Conservation (phyloP, 78 protist species). For the Mastigamoeba balamuthi region DNA sequence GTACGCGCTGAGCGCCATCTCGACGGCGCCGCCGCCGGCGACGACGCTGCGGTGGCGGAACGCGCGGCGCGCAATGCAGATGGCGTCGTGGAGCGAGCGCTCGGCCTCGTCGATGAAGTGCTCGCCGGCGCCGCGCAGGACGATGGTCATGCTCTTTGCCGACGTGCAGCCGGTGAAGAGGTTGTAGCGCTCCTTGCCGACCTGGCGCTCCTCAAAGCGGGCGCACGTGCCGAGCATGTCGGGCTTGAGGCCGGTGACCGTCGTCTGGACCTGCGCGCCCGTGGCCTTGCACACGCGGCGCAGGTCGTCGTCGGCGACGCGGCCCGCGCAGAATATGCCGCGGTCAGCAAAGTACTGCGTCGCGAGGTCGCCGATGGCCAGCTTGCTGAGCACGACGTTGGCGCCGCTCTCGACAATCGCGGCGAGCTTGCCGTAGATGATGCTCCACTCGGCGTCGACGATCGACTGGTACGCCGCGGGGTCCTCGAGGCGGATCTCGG, state of each 20-base stretch:
- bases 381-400: conserved; percentile 89
- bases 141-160: conserved; percentile 82
- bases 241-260: conserved; percentile 64
- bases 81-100: conserved; percentile 98
- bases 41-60: conserved; percentile 72
- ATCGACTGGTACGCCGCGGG: conserved; percentile 83
- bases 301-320: conserved; percentile 94
- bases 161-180: conserved; percentile 83
- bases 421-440: conserved; percentile 95
- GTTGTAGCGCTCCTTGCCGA: conserved; percentile 91
- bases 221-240: conserved; percentile 89
- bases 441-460: conserved; percentile 96
- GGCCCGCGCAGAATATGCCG: conserved; percentile 98
- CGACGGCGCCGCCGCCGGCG: conserved; percentile 99
- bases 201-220: conserved; percentile 94
- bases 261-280: conserved; percentile 74
- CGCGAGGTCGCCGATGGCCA: conserved; percentile 99
- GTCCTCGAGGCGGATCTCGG: conserved; percentile 88
- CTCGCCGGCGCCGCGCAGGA: conserved; percentile 98
- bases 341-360: conserved; percentile 99
- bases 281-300: conserved; percentile 73
- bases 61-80: conserved; percentile 91
- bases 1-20: conserved; percentile 85
- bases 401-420: conserved; percentile 88
- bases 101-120: conserved; percentile 97